Evolutionary conservation across 129 eudicot genomes (phyloP), one percentile per base, ranked within the genome.

Genomic region (Centaurea solstitialis): DNA sequence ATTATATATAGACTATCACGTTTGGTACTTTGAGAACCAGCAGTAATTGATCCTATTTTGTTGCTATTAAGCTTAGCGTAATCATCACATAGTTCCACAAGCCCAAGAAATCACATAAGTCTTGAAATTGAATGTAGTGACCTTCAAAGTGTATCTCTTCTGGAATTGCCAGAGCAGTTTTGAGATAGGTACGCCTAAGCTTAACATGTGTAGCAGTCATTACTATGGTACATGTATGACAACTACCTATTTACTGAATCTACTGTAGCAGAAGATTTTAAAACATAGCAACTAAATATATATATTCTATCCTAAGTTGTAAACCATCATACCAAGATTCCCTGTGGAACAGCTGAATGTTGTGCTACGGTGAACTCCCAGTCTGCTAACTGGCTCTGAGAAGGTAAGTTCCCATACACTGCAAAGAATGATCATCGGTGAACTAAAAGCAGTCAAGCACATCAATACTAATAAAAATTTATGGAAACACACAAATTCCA

Each of bases 321-420:
- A 53, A 30, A 83, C 12, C 41, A 73, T 62, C 89, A 18, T 80
- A 96, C 99, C 96, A 96, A 70, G 53, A 93, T 74, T 84, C 99
- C 99, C 75, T 91, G 97, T 13, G 99, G 99, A 75, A 96, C 99
- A 84, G 99, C 99, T 70, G 99, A 93, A 81, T 96, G 99, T 68
- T 93, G 99, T 30, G 95, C 86, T 71, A 96, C 92, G 41, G 98
- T 88, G 83, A 93, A 93, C 82, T 96, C 99, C 99, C 99, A 96
- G 77, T 89, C 92, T 75, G 95, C 90, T 83, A 93, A 88, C 78
- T 96, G 99, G 80, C 80, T 84, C 78, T 82, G 87, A 77, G 95
- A 87, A 73, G 99, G 99, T 68, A 96, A 85, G 89, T 87, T 96
- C 50, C 99, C 99, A 72, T 93, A 96, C 97, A 96, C 99, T 93